Base-by-base conservation (phyloP, 495 filamentous ascomycete species). In the Friedmanniomyces endolithicus region DNA sequence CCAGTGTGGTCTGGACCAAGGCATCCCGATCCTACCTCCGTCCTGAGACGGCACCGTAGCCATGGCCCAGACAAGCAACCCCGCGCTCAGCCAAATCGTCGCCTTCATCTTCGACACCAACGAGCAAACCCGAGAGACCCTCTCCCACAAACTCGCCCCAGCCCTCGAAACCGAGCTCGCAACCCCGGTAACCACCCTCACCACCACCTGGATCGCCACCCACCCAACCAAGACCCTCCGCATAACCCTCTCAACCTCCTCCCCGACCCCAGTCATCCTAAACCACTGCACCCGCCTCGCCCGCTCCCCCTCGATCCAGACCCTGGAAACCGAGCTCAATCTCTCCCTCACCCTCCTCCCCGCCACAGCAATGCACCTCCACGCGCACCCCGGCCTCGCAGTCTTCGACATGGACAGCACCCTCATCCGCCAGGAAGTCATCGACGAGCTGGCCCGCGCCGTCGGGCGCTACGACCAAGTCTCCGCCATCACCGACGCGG, bases 351-450 rank as follows among this genome's bases (percentile, higher is more conserved):
- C 50, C 16, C n/a, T 56, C 14, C 57, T 56, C 25, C 52, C 57
- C 14, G 20, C 23, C 23, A 17, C 34, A 11, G 39, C 52, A 0
- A 49, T 51, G 46, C 19, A 14, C 1, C n/a, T 39, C 68, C 73
- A 24, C 73, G 72, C 0, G 64, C 35, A 14, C 1, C 53, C 57
- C 16, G 81, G 86, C 1, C 72, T 98, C 6, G 89, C 86, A 1
- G 82, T 94, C 24, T 98, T 98, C 62, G 92, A 98, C 65, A 98
- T 98, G 92, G 92, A 98, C 68, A 88, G 84, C 56, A 98, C 92
- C 0, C 75, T 98, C 53, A 96, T 98, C 61, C 80, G 90, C 54
- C 88, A 98, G 65, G 92, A 98, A 72, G 87, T 94, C 22, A 95
- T 98, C 63, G 92, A 98, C 63, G 82, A 96, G 63, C 83, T 98